Evolutionary conservation across 257 asterid species (phyloP).

Genomic region (Gynochthodes officinalis): DNA sequence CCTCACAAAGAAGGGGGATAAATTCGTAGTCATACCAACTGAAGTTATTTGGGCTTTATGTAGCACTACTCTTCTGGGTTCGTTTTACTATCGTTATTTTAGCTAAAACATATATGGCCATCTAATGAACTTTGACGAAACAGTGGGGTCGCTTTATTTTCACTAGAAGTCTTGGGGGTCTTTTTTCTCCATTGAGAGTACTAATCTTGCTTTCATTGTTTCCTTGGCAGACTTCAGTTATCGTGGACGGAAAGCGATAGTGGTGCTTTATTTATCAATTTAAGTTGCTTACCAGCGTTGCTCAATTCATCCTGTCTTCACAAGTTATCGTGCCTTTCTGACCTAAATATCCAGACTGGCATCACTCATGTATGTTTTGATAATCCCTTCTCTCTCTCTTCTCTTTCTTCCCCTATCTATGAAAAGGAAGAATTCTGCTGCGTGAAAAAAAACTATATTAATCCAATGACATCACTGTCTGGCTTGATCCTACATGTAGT

Average conservation of each 20-base stretch:
- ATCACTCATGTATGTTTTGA: constrained; percentile 53
- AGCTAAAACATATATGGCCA: no score
- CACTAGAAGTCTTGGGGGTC: not conserved
- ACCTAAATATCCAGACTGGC: constrained; percentile 39
- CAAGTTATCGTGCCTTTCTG: constrained; percentile 50
- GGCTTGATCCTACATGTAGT: no score
- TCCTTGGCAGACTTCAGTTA: constrained; percentile 58
- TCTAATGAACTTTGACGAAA: no score
- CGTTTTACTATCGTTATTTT: no score
- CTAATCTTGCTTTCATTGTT: constrained; percentile 12
- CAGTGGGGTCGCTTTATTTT: not conserved
- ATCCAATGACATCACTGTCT: no score
- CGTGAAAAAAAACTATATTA: no score
- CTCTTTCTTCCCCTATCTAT: no score
- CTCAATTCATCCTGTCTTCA: constrained; percentile 82
- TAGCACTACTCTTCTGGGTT: no score
- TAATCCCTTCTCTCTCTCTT: constrained; percentile 13
- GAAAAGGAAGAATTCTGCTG: no score
- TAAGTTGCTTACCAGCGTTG: constrained; percentile 80
- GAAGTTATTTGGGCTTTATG: no score
- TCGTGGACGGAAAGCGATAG: constrained; percentile 64
- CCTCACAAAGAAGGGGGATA: no score
- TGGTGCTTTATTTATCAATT: constrained; percentile 67
- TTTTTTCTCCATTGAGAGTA: not conserved
- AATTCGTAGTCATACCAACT: no score